These are phyloP conservation scores for Verticillium nubilum DNA, from an alignment of 2,329 filamentous ascomycete species.

Conservation along the genomic window DNA sequence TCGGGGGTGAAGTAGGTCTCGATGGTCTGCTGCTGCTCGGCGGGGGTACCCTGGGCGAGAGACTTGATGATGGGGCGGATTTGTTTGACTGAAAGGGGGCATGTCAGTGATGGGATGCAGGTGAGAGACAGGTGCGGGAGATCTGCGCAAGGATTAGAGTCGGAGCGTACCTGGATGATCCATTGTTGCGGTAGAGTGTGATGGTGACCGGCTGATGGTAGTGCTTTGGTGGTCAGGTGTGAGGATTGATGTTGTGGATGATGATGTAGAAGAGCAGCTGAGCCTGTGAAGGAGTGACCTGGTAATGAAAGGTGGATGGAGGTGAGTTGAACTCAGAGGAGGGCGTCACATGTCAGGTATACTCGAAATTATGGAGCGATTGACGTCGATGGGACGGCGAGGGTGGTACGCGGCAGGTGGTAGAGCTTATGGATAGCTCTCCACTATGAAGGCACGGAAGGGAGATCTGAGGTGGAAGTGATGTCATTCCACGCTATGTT, in stretches of 20 bases:
- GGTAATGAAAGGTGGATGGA: not conserved
- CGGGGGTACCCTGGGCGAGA: slow-evolving; percentile 62
- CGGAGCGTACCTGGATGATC: slow-evolving; percentile 15
- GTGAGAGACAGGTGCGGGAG: not conserved
- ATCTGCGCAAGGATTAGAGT: slow-evolving; percentile 5
- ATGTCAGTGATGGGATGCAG: slow-evolving; percentile 1
- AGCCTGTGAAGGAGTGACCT: not conserved
- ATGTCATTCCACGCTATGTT: not conserved
- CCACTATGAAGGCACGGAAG: not conserved
- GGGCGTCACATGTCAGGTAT: not conserved
- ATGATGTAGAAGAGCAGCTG: not conserved
- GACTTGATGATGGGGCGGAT: slow-evolving; percentile 61
- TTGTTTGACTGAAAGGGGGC: slow-evolving; percentile 40
- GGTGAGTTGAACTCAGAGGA: not conserved
- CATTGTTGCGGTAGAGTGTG: slow-evolving; percentile 2
- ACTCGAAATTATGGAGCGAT: not conserved
- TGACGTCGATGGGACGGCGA: not conserved
- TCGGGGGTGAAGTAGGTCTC: slow-evolving; percentile 67
- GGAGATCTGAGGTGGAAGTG: not conserved
- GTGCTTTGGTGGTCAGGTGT: not conserved
- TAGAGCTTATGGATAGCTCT: not conserved
- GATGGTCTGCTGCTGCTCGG: slow-evolving; percentile 59
- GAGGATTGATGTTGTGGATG: not conserved
- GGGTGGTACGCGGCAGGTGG: not conserved
- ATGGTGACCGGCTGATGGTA: not conserved